Conservation (phyloP, 2,329 filamentous ascomycete genomes). For the Exophiala aquamarina region DNA sequence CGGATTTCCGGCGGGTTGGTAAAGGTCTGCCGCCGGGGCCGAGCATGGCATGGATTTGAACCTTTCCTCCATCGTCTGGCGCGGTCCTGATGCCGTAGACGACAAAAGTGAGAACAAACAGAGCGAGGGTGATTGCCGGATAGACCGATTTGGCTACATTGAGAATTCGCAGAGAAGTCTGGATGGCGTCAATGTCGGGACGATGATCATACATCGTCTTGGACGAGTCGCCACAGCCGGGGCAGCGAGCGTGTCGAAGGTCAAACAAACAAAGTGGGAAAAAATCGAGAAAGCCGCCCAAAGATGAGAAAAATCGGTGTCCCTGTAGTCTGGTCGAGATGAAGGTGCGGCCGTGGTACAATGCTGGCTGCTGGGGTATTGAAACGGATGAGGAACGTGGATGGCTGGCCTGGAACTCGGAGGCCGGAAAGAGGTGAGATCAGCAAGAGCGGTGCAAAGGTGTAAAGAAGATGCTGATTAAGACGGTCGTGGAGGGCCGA, state of each 20-base stretch:
- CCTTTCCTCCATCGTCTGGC: conserved; percentile 44
- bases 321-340: neutral
- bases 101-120: conserved; percentile 65
- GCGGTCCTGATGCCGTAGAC: conserved; percentile 59
- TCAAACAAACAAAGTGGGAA: conserved; percentile 11
- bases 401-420: neutral
- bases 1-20: conserved; percentile 62
- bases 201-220: conserved; percentile 17
- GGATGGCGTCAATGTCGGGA: conserved; percentile 20
- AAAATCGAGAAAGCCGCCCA: conserved; percentile 26
- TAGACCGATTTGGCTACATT: conserved; percentile 49
- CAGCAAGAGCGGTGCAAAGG: neutral
- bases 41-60: conserved; percentile 31
- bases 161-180: conserved; percentile 21
- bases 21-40: conserved; percentile 90
- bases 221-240: conserved; percentile 6
- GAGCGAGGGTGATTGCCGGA: conserved; percentile 62
- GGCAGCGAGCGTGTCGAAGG: too few relatives aligned
- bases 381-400: neutral
- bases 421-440: neutral
- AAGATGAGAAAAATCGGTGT: conserved; percentile 7
- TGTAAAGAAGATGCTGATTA: neutral
- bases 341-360: neutral
- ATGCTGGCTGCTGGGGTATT: too few relatives aligned
- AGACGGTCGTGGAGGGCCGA: conserved; percentile 8